Base-by-base conservation (phyloP, 352 stramenopile species). In the Phytophthora citricola region DNA sequence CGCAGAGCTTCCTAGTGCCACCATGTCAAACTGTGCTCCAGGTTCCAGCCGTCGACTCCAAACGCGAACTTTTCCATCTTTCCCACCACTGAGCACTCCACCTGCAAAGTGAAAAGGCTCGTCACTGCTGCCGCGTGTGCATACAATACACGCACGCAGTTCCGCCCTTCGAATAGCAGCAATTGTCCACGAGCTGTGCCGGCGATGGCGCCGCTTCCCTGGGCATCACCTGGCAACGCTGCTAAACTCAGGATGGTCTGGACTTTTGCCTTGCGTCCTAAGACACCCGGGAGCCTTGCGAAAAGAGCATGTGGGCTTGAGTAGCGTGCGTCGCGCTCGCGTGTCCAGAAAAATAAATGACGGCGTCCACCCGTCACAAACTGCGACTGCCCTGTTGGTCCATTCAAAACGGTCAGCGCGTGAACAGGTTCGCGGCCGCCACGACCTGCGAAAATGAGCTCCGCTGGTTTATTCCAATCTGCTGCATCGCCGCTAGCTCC, bases 21-120 rank as follows among this genome's bases (percentile, higher is more conserved):
- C 77, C 5, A 93, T 52, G 60, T 94, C 86, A 58, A 94, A 93
- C 49, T 89, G 79, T 4, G 84, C 83, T 5, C 87, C 84, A 15
- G 84, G 78, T 44, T 93, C 84, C 54, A 94, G 67, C 12, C 75
- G 76, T 55, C 89, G 88, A 79, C 81, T 92, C 87, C 87, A 95
- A 4, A 93, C 39, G 1, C 83, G 74, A 34, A 95, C 69, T 72
- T 93, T 92, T 6, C 87, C 87, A 47, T 95, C 87, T 15, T 78
- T 79, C 0, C 85, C 87, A 8, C 83, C 85, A 36, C 83, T 92
- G 14, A 95, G 54, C 1, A 93, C 43, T 14, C 83, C 85, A 14
- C 84, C 82, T 1, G 71, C 31, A 22, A 91, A 2, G 71, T 41
- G 27, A 84, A 78, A 9, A 93, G 58, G 6, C 85, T 71, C 3